These are phyloP conservation scores for Colletotrichum chrysophilum DNA, from an alignment of 2,329 filamentous ascomycete species.

Conservation along the genomic window DNA sequence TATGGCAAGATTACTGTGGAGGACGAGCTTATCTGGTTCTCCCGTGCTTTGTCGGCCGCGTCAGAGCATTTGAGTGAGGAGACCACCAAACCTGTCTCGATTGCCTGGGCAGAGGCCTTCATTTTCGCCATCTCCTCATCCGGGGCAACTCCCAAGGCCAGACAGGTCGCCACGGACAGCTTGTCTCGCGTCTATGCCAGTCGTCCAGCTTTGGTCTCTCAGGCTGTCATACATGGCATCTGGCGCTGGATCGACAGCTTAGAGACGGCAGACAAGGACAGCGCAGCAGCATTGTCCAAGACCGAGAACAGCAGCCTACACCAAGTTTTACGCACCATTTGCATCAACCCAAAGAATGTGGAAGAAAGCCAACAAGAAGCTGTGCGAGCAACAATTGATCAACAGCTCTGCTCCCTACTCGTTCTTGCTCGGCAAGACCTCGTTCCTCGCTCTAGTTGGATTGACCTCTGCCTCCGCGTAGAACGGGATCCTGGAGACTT, in stretches of 20 bases:
- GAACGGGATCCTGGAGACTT: slow-evolving; percentile 84
- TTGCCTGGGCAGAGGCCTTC: slow-evolving; percentile 83
- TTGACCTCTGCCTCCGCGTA: slow-evolving; percentile 81
- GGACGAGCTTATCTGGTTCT: slow-evolving; percentile 81
- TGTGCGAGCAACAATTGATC: slow-evolving; percentile 40
- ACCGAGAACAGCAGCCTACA: slow-evolving; percentile 69
- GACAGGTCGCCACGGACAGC: slow-evolving; percentile 65
- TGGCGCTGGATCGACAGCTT: slow-evolving; percentile 79
- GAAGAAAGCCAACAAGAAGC: slow-evolving; percentile 49
- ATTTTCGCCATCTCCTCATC: slow-evolving; percentile 78
- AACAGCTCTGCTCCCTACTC: slow-evolving; percentile 77
- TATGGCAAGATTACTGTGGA: slow-evolving; percentile 79
- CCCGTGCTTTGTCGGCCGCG: slow-evolving; percentile 70
- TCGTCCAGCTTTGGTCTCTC: slow-evolving; percentile 62
- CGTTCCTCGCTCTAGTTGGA: slow-evolving; percentile 83
- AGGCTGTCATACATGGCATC: slow-evolving; percentile 72
- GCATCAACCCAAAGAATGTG: slow-evolving; percentile 60
- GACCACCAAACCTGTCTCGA: slow-evolving; percentile 52
- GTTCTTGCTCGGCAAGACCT: slow-evolving; percentile 81
- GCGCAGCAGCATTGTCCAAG: slow-evolving; percentile 69
- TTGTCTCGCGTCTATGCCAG: slow-evolving; percentile 70
- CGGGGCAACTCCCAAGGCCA: slow-evolving; percentile 63
- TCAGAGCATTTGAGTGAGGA: slow-evolving; percentile 59
- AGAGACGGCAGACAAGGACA: slow-evolving; percentile 80
- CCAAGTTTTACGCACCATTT: slow-evolving; percentile 66